A percentile compares a stretch with the other conserved stretches of the same genome.
Evolutionary conservation across 176 grass and related monocot genomes (phyloP).

Genomic region (Hsuehochloa calcarea): DNA sequence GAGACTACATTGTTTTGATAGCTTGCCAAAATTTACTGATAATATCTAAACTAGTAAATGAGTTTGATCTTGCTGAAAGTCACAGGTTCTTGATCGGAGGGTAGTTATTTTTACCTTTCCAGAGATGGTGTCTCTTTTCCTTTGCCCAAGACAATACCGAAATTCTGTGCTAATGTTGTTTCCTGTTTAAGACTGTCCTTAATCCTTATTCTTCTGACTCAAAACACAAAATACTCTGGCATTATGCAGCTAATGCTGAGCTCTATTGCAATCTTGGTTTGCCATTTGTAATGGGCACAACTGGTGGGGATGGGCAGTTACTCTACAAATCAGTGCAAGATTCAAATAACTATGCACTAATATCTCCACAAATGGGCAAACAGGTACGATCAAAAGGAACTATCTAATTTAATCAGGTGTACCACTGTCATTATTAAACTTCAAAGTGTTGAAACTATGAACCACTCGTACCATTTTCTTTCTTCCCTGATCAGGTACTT

Average conservation of each 20-base stretch:
- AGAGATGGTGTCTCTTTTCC: neutral
- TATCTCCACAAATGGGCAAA: conserved; percentile 98
- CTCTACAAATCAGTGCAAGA: conserved; percentile 74
- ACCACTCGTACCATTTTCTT: neutral
- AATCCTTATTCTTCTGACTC: conserved; percentile 4
- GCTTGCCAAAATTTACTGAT: neutral
- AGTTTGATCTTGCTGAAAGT: conserved; percentile 13
- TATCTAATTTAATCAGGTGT: conserved; percentile 6
- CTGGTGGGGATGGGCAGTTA: conserved; percentile 64
- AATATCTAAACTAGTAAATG: conserved; percentile 13
- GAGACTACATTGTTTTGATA: neutral
- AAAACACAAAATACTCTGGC: conserved; percentile 8
- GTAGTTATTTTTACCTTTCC: neutral
- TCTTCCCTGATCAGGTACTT: conserved; percentile 55
- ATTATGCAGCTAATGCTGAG: conserved; percentile 64
- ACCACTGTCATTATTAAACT: neutral
- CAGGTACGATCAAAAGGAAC: conserved; percentile 36
- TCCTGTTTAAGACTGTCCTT: neutral
- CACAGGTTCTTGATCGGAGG: neutral
- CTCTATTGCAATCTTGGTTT: conserved; percentile 92
- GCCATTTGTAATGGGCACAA: conserved; percentile 97
- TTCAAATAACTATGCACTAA: conserved; percentile 74
- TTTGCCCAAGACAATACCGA: neutral
- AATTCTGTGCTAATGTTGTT: neutral
- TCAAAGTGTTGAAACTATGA: conserved; percentile 21